These are phyloP conservation scores for Sordariomycetes sp. DNA, from an alignment of 2,329 filamentous ascomycete genomes.

Conservation along the genomic window DNA sequence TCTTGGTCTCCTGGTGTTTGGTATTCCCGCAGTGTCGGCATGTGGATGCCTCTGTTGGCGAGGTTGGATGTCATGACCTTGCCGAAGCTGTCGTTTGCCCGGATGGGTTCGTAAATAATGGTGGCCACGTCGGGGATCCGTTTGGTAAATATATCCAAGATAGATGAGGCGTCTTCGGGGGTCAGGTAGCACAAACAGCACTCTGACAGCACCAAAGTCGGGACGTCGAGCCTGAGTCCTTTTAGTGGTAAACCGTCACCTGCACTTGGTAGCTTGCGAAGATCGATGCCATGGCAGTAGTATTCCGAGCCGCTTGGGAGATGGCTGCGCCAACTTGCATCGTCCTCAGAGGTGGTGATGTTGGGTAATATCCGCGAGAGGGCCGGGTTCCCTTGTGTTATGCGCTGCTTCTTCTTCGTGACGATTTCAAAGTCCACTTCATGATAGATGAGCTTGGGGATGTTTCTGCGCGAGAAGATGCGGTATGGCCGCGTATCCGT, in stretches of 20 bases:
- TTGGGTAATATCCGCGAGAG: slow-evolving; percentile 29
- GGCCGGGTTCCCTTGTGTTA: slow-evolving; percentile 35
- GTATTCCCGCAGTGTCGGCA: slow-evolving; percentile 75
- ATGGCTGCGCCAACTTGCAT: slow-evolving; percentile 30
- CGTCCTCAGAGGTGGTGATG: slow-evolving; percentile 16
- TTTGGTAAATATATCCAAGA: slow-evolving; percentile 56
- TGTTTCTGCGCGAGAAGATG: slow-evolving; percentile 41
- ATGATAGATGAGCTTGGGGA: slow-evolving; percentile 60
- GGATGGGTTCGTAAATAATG: slow-evolving; percentile 83
- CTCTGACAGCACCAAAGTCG: slow-evolving; percentile 85
- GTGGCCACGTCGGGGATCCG: slow-evolving; percentile 43
- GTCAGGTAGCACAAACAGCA: slow-evolving; percentile 91
- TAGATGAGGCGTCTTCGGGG: slow-evolving; percentile 49
- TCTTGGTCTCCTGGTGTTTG: slow-evolving; percentile 60
- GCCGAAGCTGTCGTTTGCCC: slow-evolving; percentile 78
- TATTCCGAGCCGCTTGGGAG: slow-evolving; percentile 33
- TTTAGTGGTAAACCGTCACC: slow-evolving; percentile 10
- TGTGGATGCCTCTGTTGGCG: slow-evolving; percentile 67
- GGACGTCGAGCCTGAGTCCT: slow-evolving; percentile 46
- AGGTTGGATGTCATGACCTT: slow-evolving; percentile 89
- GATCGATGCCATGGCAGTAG: slow-evolving; percentile 58
- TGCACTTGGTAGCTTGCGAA: slow-evolving; percentile 46
- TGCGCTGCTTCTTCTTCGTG: slow-evolving; percentile 54
- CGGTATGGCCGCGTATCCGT: slow-evolving; percentile 87
- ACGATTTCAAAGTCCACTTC: slow-evolving; percentile 84